phyloP scores from a whole-genome alignment of 257 asterid species.

The Plectranthus barbatus region DNA sequence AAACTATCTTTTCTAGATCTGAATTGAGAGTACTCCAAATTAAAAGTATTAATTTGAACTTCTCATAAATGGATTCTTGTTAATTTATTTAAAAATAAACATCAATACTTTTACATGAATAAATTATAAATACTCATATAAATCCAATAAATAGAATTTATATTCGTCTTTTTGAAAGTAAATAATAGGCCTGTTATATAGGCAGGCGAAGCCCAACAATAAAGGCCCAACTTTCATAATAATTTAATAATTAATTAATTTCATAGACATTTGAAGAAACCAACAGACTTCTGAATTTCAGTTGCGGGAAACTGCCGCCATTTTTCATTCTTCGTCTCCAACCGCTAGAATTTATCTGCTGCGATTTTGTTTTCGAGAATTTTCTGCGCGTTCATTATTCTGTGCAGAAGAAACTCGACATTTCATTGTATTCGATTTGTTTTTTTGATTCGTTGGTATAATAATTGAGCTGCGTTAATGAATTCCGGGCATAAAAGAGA shows the following conservation, averaged over 20 bases:
- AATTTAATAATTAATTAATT: not conserved
- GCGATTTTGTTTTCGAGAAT: not conserved
- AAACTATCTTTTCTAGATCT: too few relatives aligned
- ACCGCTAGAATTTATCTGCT: slow-evolving; percentile 23
- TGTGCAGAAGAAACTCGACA: not conserved
- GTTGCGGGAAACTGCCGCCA: slow-evolving; percentile 18
- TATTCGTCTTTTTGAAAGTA: too few relatives aligned
- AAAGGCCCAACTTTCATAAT: not conserved
- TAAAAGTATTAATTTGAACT: too few relatives aligned
- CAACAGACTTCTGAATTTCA: slow-evolving; percentile 8
- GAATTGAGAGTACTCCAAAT: too few relatives aligned
- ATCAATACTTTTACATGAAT: too few relatives aligned
- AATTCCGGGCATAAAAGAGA: slow-evolving; percentile 42
- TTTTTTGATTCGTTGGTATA: not conserved
- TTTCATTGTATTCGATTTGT: not conserved
- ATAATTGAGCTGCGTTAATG: slow-evolving; percentile 13
- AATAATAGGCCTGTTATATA: not conserved
- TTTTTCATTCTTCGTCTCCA: slow-evolving; percentile 11
- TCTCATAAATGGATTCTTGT: too few relatives aligned
- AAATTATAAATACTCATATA: too few relatives aligned
- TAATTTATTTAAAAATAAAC: too few relatives aligned
- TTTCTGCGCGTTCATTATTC: not conserved
- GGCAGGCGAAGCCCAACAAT: not conserved
- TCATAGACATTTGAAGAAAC: too few relatives aligned
- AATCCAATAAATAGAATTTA: too few relatives aligned